Evolutionary conservation across 768 basidiomycete species (phyloP), one percentile per base, ranked within the genome.

Genomic region (Guyanaporus albipodus): DNA sequence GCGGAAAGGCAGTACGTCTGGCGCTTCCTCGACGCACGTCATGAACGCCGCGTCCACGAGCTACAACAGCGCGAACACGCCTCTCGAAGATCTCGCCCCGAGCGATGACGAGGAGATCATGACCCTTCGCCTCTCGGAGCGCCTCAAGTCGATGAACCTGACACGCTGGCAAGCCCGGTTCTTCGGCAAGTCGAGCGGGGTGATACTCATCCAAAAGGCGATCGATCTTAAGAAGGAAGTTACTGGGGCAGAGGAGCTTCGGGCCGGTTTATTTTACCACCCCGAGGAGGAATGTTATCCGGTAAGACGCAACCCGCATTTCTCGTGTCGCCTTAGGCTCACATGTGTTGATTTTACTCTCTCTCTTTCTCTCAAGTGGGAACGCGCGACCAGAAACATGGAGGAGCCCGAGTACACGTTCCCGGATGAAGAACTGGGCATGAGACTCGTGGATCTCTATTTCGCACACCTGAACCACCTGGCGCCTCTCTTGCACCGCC

Each of bases 401-500:
- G 31, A 39, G 9, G 62, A 61, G 14, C 54, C 68, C 2, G 42
- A 53, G 2, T 77, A 73, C 57, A 49, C 23, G 1, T 83, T 80
- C 55, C 83, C 82, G 0, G 70, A 75, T 4, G 46, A 63, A 1
- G 74, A 78, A 36, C 74, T 92, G 36, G 68, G 77, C 12, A 34
- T 49, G 8, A 35, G 54, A 0, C 72, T 93, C 31, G 64, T 89
- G 29, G 74, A 83, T 28, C 65, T 80, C 21, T 91, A 85, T 57
- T 95, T 93, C 59, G 48, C 50, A 1, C 52, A 75, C 27, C 44
- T 74, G 48, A 86, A 91, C 56, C 48, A 73, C n/a, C 69, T 75
- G 44, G 56, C 77, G 0, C 88, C 90, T 1, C 71, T 93, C 4
- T 70, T 95, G 5, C 90, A 92, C 55, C 76, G 81, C 4, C 81